Conservation (phyloP, 768 basidiomycete genomes). For the Phlebiopsis gigantea region DNA sequence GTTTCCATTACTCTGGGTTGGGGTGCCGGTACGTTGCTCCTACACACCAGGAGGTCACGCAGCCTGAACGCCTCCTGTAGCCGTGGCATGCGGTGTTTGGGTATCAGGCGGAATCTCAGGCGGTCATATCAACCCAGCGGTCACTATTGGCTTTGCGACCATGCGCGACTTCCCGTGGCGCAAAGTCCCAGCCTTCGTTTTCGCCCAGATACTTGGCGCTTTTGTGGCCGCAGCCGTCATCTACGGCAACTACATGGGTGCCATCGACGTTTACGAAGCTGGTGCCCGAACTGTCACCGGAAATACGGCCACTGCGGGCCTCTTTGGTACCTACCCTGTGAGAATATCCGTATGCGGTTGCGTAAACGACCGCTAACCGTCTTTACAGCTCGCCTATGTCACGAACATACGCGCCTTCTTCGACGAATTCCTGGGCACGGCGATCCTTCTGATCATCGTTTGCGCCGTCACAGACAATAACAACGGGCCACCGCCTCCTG, state of each 20-base stretch:
- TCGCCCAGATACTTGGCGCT: conserved; percentile 61
- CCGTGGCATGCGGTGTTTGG: conserved; percentile 66
- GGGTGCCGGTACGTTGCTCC: conserved; percentile 36
- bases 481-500: conserved; percentile 43
- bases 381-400: conserved; percentile 34
- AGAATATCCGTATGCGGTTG: conserved; percentile 17
- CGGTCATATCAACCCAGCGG: conserved; percentile 48
- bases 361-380: background rate
- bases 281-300: conserved; percentile 45
- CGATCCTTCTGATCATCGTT: conserved; percentile 48
- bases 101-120: conserved; percentile 62
- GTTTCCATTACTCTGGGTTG: conserved; percentile 50
- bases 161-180: conserved; percentile 75
- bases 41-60: background rate
- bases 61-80: conserved; percentile 17
- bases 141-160: conserved; percentile 64
- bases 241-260: conserved; percentile 64
- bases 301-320: conserved; percentile 45
- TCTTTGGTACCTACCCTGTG: conserved; percentile 62
- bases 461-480: conserved; percentile 49
- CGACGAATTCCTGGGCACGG: conserved; percentile 52
- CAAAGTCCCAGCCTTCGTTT: conserved; percentile 69
- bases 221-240: conserved; percentile 50
- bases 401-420: conserved; percentile 41
- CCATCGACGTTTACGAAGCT: conserved; percentile 61